Base-by-base conservation (phyloP, 805 yeast genomes). In the Isabelozyma pseudorhagii region DNA sequence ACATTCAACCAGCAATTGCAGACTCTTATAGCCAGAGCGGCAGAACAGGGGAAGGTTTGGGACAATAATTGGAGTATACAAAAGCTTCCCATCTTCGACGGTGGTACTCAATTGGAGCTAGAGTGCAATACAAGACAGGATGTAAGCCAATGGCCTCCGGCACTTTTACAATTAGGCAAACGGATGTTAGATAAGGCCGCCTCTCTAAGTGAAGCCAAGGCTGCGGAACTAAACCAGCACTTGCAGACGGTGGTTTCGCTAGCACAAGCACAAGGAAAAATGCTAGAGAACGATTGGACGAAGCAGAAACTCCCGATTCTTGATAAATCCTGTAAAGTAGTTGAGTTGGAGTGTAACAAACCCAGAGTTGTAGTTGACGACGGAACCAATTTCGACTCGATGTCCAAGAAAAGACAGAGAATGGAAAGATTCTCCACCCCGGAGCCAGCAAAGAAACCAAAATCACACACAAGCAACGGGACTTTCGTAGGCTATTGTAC, bases 401-500 rank as follows among this genome's bases (percentile, higher is more conserved):
- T 47, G 8, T 66, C 67, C 25, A 64, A 75, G 28, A 77, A 75
- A 50, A 64, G 64, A 49, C 70, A 74, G 46, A 64, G 89, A 40
- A 66, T 73, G 44, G 75, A 73, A 49, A 60, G 89, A 50, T 84
- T 84, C 56, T 54, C 59, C 36, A 11, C 40, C 36, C 44, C 46
- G 8, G 14, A 54, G 41, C 40, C 14, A 41, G 38, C 28, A 45
- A 46, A 40, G 40, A 40, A 21, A 13, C 28, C 25, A 9, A 40
- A 17, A 18, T 40, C 42, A 8, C 8, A 9, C 8, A 18, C 25
- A 15, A 10, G 11, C 53, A 46, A 48, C 29, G 28, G 42, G n/a
- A 54, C 51, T 73, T 60, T 81, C 9, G 56, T 86, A 9, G 99
- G 99, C 0, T 75, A 80, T 1, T 78, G 87, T 59, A 75, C 76